Evolutionary conservation across 2,329 filamentous ascomycete genomes (phyloP).

Genomic region (Clarireedia monteithiana): DNA sequence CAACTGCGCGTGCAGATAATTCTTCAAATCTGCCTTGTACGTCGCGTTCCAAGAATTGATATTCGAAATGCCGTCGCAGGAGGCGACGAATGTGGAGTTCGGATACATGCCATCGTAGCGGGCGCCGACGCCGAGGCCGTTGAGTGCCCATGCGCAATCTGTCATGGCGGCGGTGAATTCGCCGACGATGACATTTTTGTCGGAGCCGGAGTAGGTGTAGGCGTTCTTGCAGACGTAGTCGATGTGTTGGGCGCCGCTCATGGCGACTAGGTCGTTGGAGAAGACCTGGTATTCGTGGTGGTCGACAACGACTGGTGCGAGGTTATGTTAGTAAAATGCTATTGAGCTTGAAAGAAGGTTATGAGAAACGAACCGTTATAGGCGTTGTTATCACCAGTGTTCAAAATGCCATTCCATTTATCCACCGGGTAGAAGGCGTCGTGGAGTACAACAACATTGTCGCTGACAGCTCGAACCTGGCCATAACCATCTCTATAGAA

Average conservation of each 20-base stretch:
- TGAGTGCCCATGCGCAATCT: slow-evolving; percentile 44
- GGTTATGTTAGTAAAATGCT: slow-evolving; percentile 39
- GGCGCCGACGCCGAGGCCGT: slow-evolving; percentile 50
- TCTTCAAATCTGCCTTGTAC: slow-evolving; percentile 38
- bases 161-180: slow-evolving; percentile 65
- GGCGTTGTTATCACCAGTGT: slow-evolving; percentile 37
- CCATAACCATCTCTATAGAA: slow-evolving; percentile 44
- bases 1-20: slow-evolving; percentile 48
- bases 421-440: slow-evolving; percentile 47
- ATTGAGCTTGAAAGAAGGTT: slow-evolving; percentile 28
- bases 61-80: slow-evolving; percentile 43
- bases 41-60: slow-evolving; percentile 37
- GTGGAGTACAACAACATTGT: slow-evolving; percentile 47
- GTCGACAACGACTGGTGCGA: slow-evolving; percentile 42
- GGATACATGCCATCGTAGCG: slow-evolving; percentile 48
- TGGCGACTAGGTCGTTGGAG: slow-evolving; percentile 39
- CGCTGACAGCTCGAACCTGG: slow-evolving; percentile 36
- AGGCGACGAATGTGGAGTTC: slow-evolving; percentile 41
- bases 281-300: slow-evolving; percentile 66
- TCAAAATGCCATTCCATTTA: slow-evolving; percentile 54
- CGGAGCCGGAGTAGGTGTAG: slow-evolving; percentile 39
- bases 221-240: slow-evolving; percentile 48
- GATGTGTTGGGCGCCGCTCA: slow-evolving; percentile 45
- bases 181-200: slow-evolving; percentile 61
- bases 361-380: slow-evolving; percentile 37